These are phyloP conservation scores for Saccharomyces hybrid DNA, from an alignment of 1,139 yeast species.

Conservation along the genomic window DNA sequence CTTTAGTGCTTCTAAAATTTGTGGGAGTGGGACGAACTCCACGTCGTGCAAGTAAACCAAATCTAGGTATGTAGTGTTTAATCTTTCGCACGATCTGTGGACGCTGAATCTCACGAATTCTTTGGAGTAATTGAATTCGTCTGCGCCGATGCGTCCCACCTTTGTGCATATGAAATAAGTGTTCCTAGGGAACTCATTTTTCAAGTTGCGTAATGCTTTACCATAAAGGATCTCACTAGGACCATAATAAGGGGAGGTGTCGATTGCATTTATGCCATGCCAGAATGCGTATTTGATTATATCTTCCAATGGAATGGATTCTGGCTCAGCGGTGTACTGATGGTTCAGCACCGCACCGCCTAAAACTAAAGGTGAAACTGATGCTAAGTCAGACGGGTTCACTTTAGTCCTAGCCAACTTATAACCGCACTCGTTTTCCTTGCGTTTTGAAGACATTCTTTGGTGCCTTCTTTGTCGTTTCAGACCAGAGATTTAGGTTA, in stretches of 20 bases:
- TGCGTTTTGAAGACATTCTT: neutral
- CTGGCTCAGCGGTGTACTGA: constrained; percentile 67
- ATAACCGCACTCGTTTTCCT: neutral
- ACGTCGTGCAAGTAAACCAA: constrained; percentile 82
- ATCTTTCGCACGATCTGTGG: constrained; percentile 54
- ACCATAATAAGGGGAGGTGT: constrained; percentile 91
- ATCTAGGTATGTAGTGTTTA: constrained; percentile 64
- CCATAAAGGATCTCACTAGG: constrained; percentile 78
- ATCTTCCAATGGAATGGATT: constrained; percentile 46
- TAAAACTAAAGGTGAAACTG: constrained; percentile 44
- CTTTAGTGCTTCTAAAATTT: constrained; percentile 54
- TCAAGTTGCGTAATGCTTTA: constrained; percentile 42
- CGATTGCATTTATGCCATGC: constrained; percentile 68
- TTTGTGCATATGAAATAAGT: constrained; percentile 71
- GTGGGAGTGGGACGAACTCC: constrained; percentile 60
- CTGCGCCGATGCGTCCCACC: constrained; percentile 65
- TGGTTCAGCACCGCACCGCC: constrained; percentile 86
- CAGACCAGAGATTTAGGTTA: neutral
- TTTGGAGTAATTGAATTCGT: constrained; percentile 70
- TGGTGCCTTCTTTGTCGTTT: neutral
- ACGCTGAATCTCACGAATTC: constrained; percentile 56
- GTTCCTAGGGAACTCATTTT: constrained; percentile 44
- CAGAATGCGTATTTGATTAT: constrained; percentile 56
- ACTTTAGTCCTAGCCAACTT: neutral
- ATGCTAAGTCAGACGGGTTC: neutral